Percentiles rank a stretch among this genome's conserved stretches.
phyloP scores from a whole-genome alignment of 495 filamentous ascomycete species.

The Aspergillus panamensis region DNA sequence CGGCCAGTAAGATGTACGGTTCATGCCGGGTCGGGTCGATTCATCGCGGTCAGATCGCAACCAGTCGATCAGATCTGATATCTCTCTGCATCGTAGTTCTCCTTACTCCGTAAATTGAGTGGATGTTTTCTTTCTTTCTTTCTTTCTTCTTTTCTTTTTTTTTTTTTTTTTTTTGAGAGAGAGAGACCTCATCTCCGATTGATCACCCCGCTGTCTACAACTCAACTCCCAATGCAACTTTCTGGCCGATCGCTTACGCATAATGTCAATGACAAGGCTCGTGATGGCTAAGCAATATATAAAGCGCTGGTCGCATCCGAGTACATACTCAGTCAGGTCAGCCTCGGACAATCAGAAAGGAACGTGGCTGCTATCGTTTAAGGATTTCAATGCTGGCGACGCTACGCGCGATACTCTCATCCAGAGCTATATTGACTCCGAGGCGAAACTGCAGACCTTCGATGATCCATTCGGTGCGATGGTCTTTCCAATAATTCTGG shows the following conservation, averaged over 20 bases:
- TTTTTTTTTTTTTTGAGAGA: neutral
- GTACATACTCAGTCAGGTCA: neutral
- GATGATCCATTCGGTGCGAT: slow-evolving; percentile 44
- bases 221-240: neutral
- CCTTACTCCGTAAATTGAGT: no score
- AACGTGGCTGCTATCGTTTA: slow-evolving; percentile 49
- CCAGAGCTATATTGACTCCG: slow-evolving; percentile 53
- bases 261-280: neutral
- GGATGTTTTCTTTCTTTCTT: no score
- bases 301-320: neutral
- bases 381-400: slow-evolving; percentile 47
- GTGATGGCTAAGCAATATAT: neutral
- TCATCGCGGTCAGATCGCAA: neutral
- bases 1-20: neutral
- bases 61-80: neutral
- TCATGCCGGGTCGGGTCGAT: slow-evolving; percentile 2
- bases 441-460: slow-evolving; percentile 50
- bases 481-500: slow-evolving; percentile 47
- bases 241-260: neutral
- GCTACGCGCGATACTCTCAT: slow-evolving; percentile 44
- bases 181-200: slow-evolving; percentile 1
- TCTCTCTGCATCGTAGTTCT: neutral
- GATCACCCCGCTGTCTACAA: neutral
- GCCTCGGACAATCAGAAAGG: neutral
- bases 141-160: neutral